Conservation (phyloP, 768 basidiomycete genomes). For the Leccinum imitatum region DNA sequence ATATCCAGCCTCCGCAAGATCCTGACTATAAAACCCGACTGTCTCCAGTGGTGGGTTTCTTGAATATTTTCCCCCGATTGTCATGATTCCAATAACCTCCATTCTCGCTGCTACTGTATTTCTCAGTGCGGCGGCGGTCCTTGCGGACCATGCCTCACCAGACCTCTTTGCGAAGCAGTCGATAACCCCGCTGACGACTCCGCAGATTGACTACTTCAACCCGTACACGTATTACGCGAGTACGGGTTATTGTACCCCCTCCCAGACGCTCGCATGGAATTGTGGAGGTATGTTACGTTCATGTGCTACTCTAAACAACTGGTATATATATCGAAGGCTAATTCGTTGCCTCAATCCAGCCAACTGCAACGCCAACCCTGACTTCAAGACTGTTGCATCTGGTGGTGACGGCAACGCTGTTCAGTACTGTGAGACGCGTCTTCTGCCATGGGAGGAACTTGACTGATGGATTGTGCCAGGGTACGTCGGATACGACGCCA, state of each 20-base stretch:
- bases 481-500: conserved; percentile 54
- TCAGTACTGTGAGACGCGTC: conserved; percentile 41
- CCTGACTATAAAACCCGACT: neutral
- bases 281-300: no score
- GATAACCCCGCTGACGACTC: conserved; percentile 39
- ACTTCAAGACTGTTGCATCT: conserved; percentile 47
- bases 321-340: conserved; percentile 5
- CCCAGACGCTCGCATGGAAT: conserved; percentile 25
- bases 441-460: neutral
- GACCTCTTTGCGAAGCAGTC: conserved; percentile 34
- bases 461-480: conserved; percentile 32
- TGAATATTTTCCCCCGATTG: conserved; percentile 1
- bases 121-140: conserved; percentile 12
- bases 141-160: conserved; percentile 18
- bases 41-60: neutral
- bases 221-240: conserved; percentile 47
- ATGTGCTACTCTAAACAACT: neutral
- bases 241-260: conserved; percentile 45
- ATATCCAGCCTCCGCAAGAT: no score
- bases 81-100: conserved; percentile 15
- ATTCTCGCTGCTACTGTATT: conserved; percentile 15
- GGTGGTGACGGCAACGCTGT: conserved; percentile 44
- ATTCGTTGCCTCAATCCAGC: neutral
- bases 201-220: conserved; percentile 43
- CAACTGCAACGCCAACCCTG: conserved; percentile 47